Evolutionary conservation across 192 early-diverging fungal genomes (phyloP).

Genomic region (Paraglomus occultum): DNA sequence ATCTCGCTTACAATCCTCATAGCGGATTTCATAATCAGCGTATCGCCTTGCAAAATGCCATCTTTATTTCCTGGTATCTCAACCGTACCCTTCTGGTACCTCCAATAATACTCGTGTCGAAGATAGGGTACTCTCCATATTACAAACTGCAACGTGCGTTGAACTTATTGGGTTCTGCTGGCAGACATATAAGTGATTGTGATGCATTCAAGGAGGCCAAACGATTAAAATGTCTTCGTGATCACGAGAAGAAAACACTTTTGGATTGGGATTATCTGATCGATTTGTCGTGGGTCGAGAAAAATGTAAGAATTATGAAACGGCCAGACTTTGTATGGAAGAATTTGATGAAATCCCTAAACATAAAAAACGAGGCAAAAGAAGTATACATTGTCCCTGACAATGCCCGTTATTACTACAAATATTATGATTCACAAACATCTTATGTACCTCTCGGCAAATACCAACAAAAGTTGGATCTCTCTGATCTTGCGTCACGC

Average conservation of each 20-base stretch:
- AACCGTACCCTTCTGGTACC: conserved; percentile 50
- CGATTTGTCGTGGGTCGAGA: not conserved
- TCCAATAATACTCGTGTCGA: conserved; percentile 33
- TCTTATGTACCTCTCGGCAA: conserved; percentile 13
- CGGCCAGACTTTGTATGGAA: not conserved
- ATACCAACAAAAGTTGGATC: conserved; percentile 39
- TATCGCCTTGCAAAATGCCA: conserved; percentile 41
- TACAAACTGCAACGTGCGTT: not conserved
- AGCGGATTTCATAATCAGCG: conserved; percentile 53
- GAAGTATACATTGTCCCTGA: not conserved
- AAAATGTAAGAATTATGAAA: conserved; percentile 1
- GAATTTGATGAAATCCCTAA: conserved; percentile 2
- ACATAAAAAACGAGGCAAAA: not conserved
- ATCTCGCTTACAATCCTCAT: conserved; percentile 43
- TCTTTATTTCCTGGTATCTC: conserved; percentile 36
- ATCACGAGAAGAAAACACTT: not conserved
- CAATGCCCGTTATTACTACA: not conserved
- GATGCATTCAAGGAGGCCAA: not conserved
- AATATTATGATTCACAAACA: not conserved
- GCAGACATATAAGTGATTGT: conserved; percentile 4
- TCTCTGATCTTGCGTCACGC: conserved; percentile 36
- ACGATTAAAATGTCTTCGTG: not conserved
- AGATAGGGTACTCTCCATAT: not conserved
- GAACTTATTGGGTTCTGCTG: not conserved
- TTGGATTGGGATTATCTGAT: conserved; percentile 19